Evolutionary conservation across 352 stramenopile species (phyloP).

Genomic region (Thalassiosira mediterranea): DNA sequence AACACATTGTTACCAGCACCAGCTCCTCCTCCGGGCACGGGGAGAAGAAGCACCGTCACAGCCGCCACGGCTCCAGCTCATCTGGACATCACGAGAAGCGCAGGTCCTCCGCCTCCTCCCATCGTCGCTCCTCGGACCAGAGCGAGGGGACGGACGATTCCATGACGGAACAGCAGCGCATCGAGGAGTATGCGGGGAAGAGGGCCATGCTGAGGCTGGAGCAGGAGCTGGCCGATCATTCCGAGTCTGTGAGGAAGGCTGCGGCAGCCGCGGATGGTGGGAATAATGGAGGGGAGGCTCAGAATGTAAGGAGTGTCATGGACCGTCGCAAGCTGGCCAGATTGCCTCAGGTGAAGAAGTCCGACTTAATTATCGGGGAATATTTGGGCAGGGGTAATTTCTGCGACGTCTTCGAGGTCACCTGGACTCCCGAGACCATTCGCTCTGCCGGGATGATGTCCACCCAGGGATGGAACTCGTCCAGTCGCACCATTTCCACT

Average conservation of each 20-base stretch:
- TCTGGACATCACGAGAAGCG: not conserved
- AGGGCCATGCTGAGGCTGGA: constrained; percentile 25
- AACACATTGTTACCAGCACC: no score
- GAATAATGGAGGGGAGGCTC: no score
- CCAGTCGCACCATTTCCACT: no score
- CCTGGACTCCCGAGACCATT: not conserved
- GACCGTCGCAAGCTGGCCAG: constrained; percentile 19
- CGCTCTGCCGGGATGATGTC: not conserved
- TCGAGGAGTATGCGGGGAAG: constrained; percentile 37
- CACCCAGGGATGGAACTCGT: not conserved
- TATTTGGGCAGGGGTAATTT: constrained; percentile 48
- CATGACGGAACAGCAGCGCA: constrained; percentile 13
- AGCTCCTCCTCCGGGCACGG: no score
- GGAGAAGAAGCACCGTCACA: not conserved
- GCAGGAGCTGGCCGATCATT: constrained; percentile 19
- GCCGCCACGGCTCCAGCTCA: not conserved
- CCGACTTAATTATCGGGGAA: constrained; percentile 41
- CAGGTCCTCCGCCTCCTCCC: not conserved
- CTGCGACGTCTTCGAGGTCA: constrained; percentile 52
- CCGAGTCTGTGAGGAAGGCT: no score
- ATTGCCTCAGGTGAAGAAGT: constrained; percentile 27
- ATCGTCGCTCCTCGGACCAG: not conserved
- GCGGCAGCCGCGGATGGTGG: no score
- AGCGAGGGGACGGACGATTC: not conserved
- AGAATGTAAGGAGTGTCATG: constrained; percentile 19